Evolutionary conservation across 371 early-diverging fungal species (phyloP), one percentile per base, ranked within the genome.

Genomic region (Syncephalastrum contaminatum): DNA sequence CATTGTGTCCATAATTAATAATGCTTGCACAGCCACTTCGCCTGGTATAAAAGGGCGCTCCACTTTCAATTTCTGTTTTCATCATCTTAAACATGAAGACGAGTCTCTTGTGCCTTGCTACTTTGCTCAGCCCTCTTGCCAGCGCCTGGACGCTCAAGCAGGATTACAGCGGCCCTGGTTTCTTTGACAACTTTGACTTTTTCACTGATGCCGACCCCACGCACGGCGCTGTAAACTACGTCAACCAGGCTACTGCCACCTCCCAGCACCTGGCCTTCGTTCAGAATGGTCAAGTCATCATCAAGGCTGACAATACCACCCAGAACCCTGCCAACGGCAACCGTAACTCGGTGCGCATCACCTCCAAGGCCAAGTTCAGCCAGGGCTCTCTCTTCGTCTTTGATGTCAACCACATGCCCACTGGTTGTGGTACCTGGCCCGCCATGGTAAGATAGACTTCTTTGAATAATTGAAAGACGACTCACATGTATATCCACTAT

Each of bases 161-260:
- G 10, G 39, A 46, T 8, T 57, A 53, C 24, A 24, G 43, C 40
- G 67, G 68, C 0, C 5, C 20, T 0, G 47, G 48, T 10, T 70
- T 73, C 16, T 70, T 73, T 45, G 64, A 78, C 51, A 54, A 55
- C 12, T 81, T 78, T 24, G 44, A 21, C 16, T 79, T 69, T 47
- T 75, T 69, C 43, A 62, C 58, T 13, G 66, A 21, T 19, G 25
- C 63, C 4, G 81, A 81, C 24, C 79, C 79, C n/a, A 74, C 77
- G 15, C 63, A 79, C 40, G 79, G 81, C 3, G 55, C 62, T 43
- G 81, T 81, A 4, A 22, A 74, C 19, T 81, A 81, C 22, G 63
- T 76, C 3, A 56, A 67, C 42, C 39, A 59, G n/a, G 16, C 43
- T 1, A 62, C 52, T 4, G 81, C 79, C 6, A 42, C 36, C 12